Percentiles rank a stretch among this genome's conserved stretches.
Conservation (phyloP, 1,139 yeast species). For the Meyerozyma guilliermondii region DNA sequence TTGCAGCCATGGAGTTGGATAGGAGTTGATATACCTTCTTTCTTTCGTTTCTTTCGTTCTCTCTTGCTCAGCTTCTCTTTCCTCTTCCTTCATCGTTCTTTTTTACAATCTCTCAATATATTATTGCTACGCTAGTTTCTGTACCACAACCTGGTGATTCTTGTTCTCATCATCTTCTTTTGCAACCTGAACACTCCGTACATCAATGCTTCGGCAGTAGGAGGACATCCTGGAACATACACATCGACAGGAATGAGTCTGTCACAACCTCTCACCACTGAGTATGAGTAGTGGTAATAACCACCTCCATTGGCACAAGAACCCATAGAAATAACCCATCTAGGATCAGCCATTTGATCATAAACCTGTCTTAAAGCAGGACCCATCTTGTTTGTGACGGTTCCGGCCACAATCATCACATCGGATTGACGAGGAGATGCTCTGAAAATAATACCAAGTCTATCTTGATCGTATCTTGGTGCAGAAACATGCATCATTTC, state of each 20-base stretch:
- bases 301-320: slow-evolving; percentile 96
- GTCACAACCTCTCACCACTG: slow-evolving; percentile 89
- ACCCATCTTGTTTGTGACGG: slow-evolving; percentile 90
- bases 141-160: slow-evolving; percentile 84
- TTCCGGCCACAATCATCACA: slow-evolving; percentile 91
- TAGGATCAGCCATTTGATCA: slow-evolving; percentile 93
- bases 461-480: slow-evolving; percentile 90
- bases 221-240: slow-evolving; percentile 93
- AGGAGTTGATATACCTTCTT: too few species aligned
- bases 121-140: slow-evolving; percentile 41
- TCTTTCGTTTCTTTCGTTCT: too few species aligned
- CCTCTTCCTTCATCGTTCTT: neutral
- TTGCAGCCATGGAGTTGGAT: too few species aligned
- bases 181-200: slow-evolving; percentile 86
- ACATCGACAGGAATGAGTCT: slow-evolving; percentile 85
- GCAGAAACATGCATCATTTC: slow-evolving; percentile 96
- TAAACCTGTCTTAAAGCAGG: slow-evolving; percentile 91
- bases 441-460: slow-evolving; percentile 90
- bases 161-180: slow-evolving; percentile 81
- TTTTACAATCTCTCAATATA: neutral
- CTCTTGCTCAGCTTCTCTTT: too few species aligned
- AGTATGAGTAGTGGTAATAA: slow-evolving; percentile 84
- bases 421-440: slow-evolving; percentile 93
- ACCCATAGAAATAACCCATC: slow-evolving; percentile 91
- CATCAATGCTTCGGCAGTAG: slow-evolving; percentile 87